phyloP scores from a whole-genome alignment of 176 grass and related monocot species.

The Paspalum notatum region DNA sequence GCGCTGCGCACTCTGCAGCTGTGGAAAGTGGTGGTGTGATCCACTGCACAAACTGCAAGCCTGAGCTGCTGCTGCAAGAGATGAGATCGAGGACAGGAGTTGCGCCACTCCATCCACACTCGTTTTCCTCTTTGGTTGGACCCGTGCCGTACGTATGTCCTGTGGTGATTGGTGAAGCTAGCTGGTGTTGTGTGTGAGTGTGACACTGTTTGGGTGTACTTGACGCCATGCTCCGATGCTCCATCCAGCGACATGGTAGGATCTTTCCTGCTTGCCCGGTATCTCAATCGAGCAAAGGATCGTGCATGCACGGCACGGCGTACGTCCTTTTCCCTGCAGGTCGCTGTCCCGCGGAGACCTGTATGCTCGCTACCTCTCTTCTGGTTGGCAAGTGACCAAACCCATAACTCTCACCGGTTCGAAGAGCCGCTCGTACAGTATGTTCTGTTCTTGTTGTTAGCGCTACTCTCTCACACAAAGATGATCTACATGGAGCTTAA shows the following conservation, averaged over 20 bases:
- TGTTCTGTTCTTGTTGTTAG: not conserved
- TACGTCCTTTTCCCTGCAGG: not conserved
- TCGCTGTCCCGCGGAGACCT: no score
- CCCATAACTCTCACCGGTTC: not conserved
- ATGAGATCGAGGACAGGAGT: not conserved
- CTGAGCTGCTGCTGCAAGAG: not conserved
- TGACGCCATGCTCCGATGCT: not conserved
- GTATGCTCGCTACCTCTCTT: no score
- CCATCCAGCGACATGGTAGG: not conserved
- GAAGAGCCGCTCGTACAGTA: no score
- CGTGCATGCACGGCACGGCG: not conserved
- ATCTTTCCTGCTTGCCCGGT: not conserved
- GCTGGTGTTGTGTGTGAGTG: no score
- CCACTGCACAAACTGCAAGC: not conserved
- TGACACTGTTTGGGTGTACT: not conserved
- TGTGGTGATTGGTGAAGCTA: not conserved
- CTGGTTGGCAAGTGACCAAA: no score
- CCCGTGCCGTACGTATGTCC: not conserved
- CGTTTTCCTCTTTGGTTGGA: constrained; percentile 17
- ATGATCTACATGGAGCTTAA: no score
- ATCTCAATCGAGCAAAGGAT: no score
- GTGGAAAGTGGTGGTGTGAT: not conserved
- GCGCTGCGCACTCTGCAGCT: no score
- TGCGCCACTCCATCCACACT: not conserved
- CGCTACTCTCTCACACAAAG: not conserved